phyloP scores from a whole-genome alignment of 208 protist species.

The Leishmania aethiopica region DNA sequence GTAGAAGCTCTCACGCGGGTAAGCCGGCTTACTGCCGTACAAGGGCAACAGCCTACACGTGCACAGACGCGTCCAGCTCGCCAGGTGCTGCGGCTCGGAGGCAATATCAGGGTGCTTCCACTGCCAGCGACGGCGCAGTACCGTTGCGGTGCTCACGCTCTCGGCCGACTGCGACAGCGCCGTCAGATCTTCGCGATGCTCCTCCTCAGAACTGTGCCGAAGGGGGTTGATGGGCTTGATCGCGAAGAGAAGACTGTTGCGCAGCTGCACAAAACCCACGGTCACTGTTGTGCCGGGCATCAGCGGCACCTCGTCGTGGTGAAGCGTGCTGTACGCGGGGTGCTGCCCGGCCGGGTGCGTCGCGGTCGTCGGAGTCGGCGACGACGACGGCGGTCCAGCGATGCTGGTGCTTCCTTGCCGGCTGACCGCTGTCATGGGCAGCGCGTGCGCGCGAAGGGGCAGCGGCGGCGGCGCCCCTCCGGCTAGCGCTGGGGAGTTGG shows the following conservation, averaged over 20 bases:
- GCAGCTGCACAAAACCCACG: conserved; percentile 75
- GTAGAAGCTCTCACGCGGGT: conserved; percentile 82
- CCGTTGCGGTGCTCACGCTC: conserved; percentile 60
- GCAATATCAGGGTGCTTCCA: conserved; percentile 65
- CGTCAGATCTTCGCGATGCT: conserved; percentile 21
- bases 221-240: conserved; percentile 74
- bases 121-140: conserved; percentile 78
- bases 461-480: not conserved
- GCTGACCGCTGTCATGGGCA: not conserved
- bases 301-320: conserved; percentile 10
- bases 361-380: not conserved
- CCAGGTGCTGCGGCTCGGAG: conserved; percentile 33
- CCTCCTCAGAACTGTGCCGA: conserved; percentile 22
- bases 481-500: not conserved
- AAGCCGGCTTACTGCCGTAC: conserved; percentile 74
- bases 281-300: conserved; percentile 16
- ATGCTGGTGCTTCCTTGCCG: not conserved
- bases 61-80: conserved; percentile 72
- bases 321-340: not conserved
- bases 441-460: not conserved
- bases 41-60: conserved; percentile 71
- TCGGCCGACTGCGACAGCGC: conserved; percentile 44
- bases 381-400: not conserved
- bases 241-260: conserved; percentile 74
- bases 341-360: not conserved